Conservation (phyloP, 768 basidiomycete genomes). For the Leccinum boreale region DNA sequence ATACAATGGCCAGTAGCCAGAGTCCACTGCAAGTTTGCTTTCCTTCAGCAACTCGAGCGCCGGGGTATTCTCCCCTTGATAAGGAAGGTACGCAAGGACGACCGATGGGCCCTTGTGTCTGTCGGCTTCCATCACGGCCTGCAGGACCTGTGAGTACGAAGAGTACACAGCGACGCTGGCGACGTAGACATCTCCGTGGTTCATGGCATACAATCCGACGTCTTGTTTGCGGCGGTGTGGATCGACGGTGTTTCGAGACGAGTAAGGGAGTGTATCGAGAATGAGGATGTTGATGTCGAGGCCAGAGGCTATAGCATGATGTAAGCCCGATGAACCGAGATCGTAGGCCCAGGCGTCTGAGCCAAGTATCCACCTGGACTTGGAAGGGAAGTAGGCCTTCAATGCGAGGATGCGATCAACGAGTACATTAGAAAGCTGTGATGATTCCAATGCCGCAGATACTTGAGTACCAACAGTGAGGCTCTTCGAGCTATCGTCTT, state of each 20-base stretch:
- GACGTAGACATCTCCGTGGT: constrained; percentile 95
- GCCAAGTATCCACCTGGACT: constrained; percentile 53
- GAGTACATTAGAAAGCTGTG: constrained; percentile 37
- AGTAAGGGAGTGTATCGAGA: constrained; percentile 90
- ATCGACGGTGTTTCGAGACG: constrained; percentile 65
- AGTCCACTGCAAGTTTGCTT: constrained; percentile 94
- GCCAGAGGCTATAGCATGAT: constrained; percentile 89
- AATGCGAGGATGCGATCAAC: constrained; percentile 58
- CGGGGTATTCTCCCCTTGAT: constrained; percentile 67
- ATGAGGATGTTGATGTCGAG: constrained; percentile 94
- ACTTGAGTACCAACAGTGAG: constrained; percentile 57
- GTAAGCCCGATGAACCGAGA: constrained; percentile 90
- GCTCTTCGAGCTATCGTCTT: constrained; percentile 68
- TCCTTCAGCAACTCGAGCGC: constrained; percentile 94
- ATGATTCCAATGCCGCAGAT: constrained; percentile 44
- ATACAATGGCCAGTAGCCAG: constrained; percentile 98
- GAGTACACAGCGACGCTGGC: constrained; percentile 95
- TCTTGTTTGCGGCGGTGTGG: constrained; percentile 82
- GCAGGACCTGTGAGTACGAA: constrained; percentile 91
- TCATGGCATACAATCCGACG: constrained; percentile 97
- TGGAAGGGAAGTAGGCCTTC: constrained; percentile 50
- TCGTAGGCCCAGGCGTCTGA: constrained; percentile 73
- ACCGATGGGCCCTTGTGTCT: constrained; percentile 85
- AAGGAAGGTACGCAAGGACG: constrained; percentile 92
- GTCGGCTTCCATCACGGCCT: constrained; percentile 89